Conservation (phyloP, 192 early-diverging fungal species). For the Geosiphon pyriformis region DNA sequence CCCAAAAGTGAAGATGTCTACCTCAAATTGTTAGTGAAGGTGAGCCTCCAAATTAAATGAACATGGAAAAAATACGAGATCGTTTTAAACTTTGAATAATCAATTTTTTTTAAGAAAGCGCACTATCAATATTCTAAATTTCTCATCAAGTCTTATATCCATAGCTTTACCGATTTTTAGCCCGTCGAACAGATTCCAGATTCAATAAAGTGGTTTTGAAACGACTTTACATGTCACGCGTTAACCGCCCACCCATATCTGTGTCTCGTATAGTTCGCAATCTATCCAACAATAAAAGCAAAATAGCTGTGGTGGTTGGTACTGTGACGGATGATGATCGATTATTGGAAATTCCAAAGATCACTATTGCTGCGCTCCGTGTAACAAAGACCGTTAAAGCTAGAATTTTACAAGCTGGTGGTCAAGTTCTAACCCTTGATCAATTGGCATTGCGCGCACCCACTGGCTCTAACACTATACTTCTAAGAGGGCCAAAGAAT, state of each 20-base stretch:
- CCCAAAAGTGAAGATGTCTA: conserved; percentile 96
- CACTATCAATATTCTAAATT: neutral
- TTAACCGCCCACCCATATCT: conserved; percentile 94
- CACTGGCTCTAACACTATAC: conserved; percentile 88
- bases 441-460: conserved; percentile 99
- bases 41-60: conserved; percentile 32
- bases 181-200: conserved; percentile 94
- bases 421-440: conserved; percentile 97
- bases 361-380: conserved; percentile 92
- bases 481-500: conserved; percentile 94
- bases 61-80: conserved; percentile 1
- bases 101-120: neutral
- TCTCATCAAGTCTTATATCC: neutral
- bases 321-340: conserved; percentile 97
- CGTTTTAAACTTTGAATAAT: neutral
- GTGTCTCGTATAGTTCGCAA: conserved; percentile 81
- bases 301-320: conserved; percentile 93
- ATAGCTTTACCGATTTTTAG: conserved; percentile 97
- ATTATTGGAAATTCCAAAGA: conserved; percentile 78
- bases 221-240: conserved; percentile 97
- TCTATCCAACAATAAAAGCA: conserved; percentile 65
- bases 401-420: conserved; percentile 97
- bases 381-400: conserved; percentile 95
- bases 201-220: conserved; percentile 99
- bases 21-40: conserved; percentile 97